Evolutionary conservation across 257 asterid species (phyloP).

Genomic region (Solanum appendiculatum): DNA sequence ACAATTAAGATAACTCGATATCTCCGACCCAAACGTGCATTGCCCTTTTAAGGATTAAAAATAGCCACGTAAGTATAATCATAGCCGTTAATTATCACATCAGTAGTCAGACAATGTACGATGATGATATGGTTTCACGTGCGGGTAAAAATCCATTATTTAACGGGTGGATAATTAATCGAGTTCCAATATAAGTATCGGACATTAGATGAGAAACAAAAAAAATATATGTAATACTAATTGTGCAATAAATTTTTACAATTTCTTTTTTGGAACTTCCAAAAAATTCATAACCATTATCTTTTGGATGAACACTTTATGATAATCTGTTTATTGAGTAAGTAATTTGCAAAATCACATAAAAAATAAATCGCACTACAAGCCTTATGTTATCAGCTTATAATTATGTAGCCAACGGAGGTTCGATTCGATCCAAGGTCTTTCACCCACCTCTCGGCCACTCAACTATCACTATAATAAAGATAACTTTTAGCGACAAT

Average conservation of each 20-base stretch:
- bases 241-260: neutral
- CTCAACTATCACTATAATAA: neutral
- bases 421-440: neutral
- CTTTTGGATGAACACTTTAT: too few species aligned
- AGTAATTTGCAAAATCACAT: too few species aligned
- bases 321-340: too few species aligned
- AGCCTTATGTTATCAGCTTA: neutral
- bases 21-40: neutral
- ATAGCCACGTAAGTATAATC: neutral
- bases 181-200: too few species aligned
- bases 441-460: neutral
- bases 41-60: neutral
- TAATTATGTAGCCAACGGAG: neutral
- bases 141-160: neutral
- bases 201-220: too few species aligned
- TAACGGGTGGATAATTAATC: neutral
- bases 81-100: neutral
- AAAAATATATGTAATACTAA: neutral
- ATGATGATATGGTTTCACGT: neutral
- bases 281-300: fast-evolving
- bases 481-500: too few species aligned
- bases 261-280: too few species aligned
- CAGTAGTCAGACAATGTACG: neutral
- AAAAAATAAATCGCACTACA: neutral
- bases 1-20: neutral